Conservation (phyloP, 108 stramenopile genomes). For the Nannochloropsis granulata region DNA sequence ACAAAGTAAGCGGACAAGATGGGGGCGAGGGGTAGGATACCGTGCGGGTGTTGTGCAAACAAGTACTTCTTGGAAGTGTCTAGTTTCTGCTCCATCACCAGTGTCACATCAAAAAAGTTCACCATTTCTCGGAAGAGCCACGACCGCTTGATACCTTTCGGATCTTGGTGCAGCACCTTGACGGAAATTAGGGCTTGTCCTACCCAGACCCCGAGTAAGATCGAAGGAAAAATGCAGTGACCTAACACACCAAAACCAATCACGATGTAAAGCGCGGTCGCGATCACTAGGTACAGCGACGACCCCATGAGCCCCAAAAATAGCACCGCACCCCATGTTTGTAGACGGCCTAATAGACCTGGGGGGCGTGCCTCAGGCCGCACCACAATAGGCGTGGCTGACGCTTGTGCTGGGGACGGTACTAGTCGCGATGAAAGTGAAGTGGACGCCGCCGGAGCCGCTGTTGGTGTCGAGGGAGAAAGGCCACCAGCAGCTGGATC, state of each 20-base stretch:
- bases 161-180: not conserved
- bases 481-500: no score
- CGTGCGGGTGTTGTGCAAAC: not conserved
- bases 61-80: not conserved
- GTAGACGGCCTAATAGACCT: not conserved
- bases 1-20: not conserved
- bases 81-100: not conserved
- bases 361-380: not conserved
- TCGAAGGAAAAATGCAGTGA: not conserved
- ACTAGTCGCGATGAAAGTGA: no score
- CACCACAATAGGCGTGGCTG: not conserved
- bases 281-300: not conserved
- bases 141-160: not conserved
- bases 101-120: not conserved
- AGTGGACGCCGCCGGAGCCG: no score
- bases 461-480: no score
- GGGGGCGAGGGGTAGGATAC: not conserved
- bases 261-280: not conserved
- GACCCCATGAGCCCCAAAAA: not conserved
- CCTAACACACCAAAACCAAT: not conserved
- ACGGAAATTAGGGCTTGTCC: not conserved
- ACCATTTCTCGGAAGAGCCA: not conserved
- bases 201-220: not conserved
- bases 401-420: no score
- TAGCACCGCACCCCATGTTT: not conserved